Evolutionary conservation across 306 rosid genomes (phyloP), one percentile per base, ranked within the genome.

Genomic region (Abrus precatorius): DNA sequence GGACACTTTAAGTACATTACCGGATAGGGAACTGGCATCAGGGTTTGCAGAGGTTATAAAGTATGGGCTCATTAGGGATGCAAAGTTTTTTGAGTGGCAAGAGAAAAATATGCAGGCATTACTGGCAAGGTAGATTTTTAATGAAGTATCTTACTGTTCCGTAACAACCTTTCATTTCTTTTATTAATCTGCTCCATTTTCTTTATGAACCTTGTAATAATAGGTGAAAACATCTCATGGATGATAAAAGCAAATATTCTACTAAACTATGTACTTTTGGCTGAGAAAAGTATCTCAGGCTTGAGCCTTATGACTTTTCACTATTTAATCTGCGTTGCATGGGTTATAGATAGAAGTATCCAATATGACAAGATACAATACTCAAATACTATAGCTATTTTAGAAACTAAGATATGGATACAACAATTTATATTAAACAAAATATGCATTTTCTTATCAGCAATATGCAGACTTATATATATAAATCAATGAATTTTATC

Each of bases 21-120:
- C 99, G 5, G 97, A 92, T 1, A 89, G 92, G 87, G 98, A 96
- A 79, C 69, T 96, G 73, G 97, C 97, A 64, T 96, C 99, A 30
- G 98, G 99, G 64, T 69, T 93, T 87, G 98, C 98, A 5, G 99
- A 96, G 87, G 94, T 92, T 78, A 87, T 95, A 27, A 95, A 95
- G 85, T 93, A 90, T 68, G 99, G 99, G 45, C 97, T 95, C 59
- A 92, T 95, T 61, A 86, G 99, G 79, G 98, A 95, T 84, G 90
- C 97, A 50, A 86, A 89, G 38, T 93, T 95, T 86, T 95, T 95
- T 78, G 94, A 89, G 89, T 92, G 99, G 98, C 99, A 91, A 83
- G 97, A 93, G 92, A 90, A 89, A 86, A 95, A 95, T 82, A 89
- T 93, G 83, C 85, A 85, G 41, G 86, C 91, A 53, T 80, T 95